Evolutionary conservation across 129 eudicot species (phyloP).

Genomic region (Flaveria trinervia): DNA sequence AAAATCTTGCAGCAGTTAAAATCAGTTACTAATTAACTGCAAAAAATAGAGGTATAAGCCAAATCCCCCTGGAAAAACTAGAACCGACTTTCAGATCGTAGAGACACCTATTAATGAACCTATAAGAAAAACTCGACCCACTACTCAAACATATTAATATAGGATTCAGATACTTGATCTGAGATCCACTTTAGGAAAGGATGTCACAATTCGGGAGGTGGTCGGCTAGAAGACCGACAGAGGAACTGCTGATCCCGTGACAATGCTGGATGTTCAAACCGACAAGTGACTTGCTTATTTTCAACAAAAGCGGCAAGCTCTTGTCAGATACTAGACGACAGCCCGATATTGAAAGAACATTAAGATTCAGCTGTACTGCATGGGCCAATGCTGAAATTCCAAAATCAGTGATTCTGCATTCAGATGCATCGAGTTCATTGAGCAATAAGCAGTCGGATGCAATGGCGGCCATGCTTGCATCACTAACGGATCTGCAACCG

Average conservation of each 20-base stretch:
- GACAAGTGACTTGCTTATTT: conserved; percentile 52
- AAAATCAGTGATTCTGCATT: conserved; percentile 51
- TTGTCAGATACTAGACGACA: conserved; percentile 61
- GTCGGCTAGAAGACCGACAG: conserved; percentile 51
- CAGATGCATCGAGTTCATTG: conserved; percentile 63
- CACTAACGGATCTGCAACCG: conserved; percentile 62
- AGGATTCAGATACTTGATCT: background rate
- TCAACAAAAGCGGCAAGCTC: conserved; percentile 43
- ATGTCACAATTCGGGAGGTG: conserved; percentile 59
- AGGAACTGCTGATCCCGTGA: conserved; percentile 45
- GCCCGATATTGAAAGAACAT: conserved; percentile 56
- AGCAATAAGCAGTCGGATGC: conserved; percentile 61
- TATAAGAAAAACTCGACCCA: conserved; percentile 34
- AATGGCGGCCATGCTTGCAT: conserved; percentile 60
- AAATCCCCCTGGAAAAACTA: conserved; percentile 53
- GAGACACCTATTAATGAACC: conserved; percentile 46
- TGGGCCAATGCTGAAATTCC: conserved; percentile 72
- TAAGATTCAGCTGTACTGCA: conserved; percentile 52
- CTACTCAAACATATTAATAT: conserved; percentile 25
- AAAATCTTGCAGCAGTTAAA: conserved; percentile 63
- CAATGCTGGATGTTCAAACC: conserved; percentile 66
- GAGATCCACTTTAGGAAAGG: conserved; percentile 44
- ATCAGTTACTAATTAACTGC: conserved; percentile 44
- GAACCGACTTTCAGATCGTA: conserved; percentile 38
- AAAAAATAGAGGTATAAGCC: conserved; percentile 56